Conservation (phyloP, 2,329 filamentous ascomycete genomes). For the Onygena corvina region DNA sequence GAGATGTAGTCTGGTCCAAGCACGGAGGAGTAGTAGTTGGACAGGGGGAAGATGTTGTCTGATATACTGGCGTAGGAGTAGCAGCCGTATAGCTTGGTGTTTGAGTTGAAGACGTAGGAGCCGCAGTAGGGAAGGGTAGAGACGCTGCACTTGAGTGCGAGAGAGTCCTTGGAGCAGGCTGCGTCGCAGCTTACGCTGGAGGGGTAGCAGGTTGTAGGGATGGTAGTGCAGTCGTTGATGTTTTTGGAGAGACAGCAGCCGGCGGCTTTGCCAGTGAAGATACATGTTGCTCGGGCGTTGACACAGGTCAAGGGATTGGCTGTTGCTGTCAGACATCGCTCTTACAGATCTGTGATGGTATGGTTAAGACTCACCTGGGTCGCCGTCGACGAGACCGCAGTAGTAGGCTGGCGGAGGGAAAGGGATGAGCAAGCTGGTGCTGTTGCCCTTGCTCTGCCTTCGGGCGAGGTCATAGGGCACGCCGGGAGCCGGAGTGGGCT, state of each 20-base stretch:
- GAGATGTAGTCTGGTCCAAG: slow-evolving; percentile 13
- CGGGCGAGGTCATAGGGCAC: slow-evolving; percentile 13
- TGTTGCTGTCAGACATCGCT: not conserved
- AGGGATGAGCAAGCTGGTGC: slow-evolving; percentile 8
- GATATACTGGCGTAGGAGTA: slow-evolving; percentile 11
- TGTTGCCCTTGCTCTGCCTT: slow-evolving; percentile 5
- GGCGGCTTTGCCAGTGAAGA: slow-evolving; percentile 13
- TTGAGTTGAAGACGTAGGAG: slow-evolving; percentile 14
- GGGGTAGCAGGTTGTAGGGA: slow-evolving; percentile 14
- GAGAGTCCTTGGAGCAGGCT: slow-evolving; percentile 9
- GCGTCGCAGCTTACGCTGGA: slow-evolving; percentile 12
- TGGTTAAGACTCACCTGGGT: slow-evolving; percentile 13
- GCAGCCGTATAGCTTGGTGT: slow-evolving; percentile 14
- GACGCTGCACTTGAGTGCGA: slow-evolving; percentile 10
- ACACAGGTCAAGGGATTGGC: slow-evolving; percentile 15
- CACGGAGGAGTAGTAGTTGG: slow-evolving; percentile 15
- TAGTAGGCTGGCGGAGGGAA: slow-evolving; percentile 15
- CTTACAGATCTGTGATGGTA: not conserved
- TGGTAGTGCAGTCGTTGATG: slow-evolving; percentile 14
- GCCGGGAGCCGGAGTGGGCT: slow-evolving; percentile 14
- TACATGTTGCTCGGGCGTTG: slow-evolving; percentile 15
- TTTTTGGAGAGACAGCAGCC: slow-evolving; percentile 16
- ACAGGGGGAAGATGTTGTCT: slow-evolving; percentile 12
- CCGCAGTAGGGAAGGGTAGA: slow-evolving; percentile 16
- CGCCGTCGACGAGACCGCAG: slow-evolving; percentile 16